Evolutionary conservation across 495 filamentous ascomycete species (phyloP).

Genomic region (Trichoderma orchidacearum): DNA sequence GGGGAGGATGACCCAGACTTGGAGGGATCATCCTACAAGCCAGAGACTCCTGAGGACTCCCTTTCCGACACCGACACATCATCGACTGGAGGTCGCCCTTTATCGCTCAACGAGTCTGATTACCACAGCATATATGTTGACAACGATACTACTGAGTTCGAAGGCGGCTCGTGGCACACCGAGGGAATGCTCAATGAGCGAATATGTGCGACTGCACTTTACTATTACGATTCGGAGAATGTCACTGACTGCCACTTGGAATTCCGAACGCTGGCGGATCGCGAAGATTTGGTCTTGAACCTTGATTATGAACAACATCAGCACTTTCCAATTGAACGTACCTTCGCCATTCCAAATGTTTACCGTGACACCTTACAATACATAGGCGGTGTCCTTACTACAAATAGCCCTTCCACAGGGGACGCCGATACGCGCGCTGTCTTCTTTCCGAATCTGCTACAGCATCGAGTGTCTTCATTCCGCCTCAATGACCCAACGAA

Average conservation of each 20-base stretch:
- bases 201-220: constrained; percentile 45
- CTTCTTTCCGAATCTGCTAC: constrained; percentile 27
- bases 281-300: constrained; percentile 1
- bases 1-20: background rate
- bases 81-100: background rate
- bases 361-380: constrained; percentile 11
- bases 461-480: constrained; percentile 39
- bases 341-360: constrained; percentile 9
- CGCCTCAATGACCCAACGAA: constrained; percentile 27
- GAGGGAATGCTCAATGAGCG: constrained; percentile 43
- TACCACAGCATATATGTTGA: background rate
- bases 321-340: constrained; percentile 6
- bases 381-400: constrained; percentile 19
- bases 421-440: constrained; percentile 17
- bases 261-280: constrained; percentile 27
- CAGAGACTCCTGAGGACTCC: background rate
- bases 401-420: background rate
- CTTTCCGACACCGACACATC: background rate
- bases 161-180: constrained; percentile 27
- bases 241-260: constrained; percentile 38
- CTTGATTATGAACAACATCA: constrained; percentile 10
- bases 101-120: background rate
- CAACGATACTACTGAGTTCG: constrained; percentile 4
- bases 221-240: constrained; percentile 50
- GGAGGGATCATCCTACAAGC: background rate